phyloP scores from a whole-genome alignment of 805 yeast species.

The Cyberlindnera sargentensis region DNA sequence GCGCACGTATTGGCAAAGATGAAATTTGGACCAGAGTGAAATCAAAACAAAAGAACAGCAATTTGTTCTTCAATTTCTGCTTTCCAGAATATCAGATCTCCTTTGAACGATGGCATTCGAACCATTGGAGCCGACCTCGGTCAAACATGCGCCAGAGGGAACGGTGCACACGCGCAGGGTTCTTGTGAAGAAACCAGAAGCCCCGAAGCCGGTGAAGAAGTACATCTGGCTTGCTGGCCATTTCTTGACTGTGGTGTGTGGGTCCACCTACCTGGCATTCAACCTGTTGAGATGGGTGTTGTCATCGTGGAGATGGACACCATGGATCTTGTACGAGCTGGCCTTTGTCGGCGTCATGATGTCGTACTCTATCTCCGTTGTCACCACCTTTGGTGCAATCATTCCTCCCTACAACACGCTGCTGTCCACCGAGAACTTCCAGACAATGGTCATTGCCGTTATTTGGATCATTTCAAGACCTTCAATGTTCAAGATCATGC shows the following conservation, averaged over 20 bases:
- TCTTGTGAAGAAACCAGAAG: conserved; percentile 28
- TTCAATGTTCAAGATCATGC: conserved; percentile 54
- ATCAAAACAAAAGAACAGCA: no score
- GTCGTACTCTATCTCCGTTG: conserved; percentile 45
- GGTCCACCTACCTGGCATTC: conserved; percentile 28
- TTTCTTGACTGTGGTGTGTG: conserved; percentile 35
- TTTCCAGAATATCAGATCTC: no score
- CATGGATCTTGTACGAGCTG: conserved; percentile 46
- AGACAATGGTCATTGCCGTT: conserved; percentile 46
- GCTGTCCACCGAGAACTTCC: conserved; percentile 71
- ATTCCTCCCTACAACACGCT: conserved; percentile 59
- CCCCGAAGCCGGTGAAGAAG: conserved; percentile 36
- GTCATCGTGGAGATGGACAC: conserved; percentile 33
- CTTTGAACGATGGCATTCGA: conserved; percentile 1
- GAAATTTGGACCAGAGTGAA: no score
- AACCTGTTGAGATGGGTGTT: conserved; percentile 23
- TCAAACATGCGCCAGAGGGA: conserved; percentile 12
- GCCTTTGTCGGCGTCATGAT: conserved; percentile 48
- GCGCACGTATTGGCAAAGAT: no score
- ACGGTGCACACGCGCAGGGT: conserved; percentile 26
- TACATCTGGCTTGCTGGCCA: conserved; percentile 56
- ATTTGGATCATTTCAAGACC: conserved; percentile 61
- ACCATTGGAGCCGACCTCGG: conserved; percentile 11
- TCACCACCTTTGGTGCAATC: conserved; percentile 52
- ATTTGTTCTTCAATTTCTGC: no score